Percentiles rank a stretch among this genome's conserved stretches.
These are phyloP conservation scores for Umbelopsis isabellina DNA, from an alignment of 192 early-diverging fungal species.

Conservation along the genomic window DNA sequence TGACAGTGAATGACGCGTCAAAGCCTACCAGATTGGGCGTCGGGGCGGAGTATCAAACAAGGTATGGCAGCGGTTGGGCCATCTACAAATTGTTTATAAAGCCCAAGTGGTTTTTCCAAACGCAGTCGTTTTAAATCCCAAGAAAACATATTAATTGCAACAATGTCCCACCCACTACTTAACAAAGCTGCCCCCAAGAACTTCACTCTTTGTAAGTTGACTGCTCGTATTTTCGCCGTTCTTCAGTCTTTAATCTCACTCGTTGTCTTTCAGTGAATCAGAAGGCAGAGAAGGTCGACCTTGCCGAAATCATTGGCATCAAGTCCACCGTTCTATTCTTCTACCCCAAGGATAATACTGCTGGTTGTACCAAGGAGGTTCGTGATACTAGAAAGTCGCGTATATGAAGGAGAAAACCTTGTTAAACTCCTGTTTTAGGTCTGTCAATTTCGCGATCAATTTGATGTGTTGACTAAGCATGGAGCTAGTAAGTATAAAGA, in stretches of 20 bases:
- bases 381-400: background rate
- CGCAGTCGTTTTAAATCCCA: background rate
- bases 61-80: too few relatives aligned
- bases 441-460: constrained; percentile 43
- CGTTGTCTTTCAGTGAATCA: constrained; percentile 33
- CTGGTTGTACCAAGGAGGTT: constrained; percentile 44
- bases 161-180: constrained; percentile 35
- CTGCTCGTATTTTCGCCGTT: too few relatives aligned
- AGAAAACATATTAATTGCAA: background rate
- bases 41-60: too few relatives aligned
- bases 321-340: constrained; percentile 40
- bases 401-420: background rate
- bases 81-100: background rate
- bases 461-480: constrained; percentile 30
- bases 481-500: background rate
- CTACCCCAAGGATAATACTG: constrained; percentile 44
- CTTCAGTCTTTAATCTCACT: too few relatives aligned
- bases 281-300: constrained; percentile 29
- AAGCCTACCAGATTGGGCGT: too few relatives aligned
- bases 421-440: constrained; percentile 26
- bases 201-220: constrained; percentile 21
- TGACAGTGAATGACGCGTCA: too few relatives aligned
- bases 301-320: constrained; percentile 35
- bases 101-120: background rate
- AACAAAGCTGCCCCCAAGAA: constrained; percentile 36